These are phyloP conservation scores for Hippophae rhamnoides DNA, from an alignment of 306 rosid species.

Conservation along the genomic window DNA sequence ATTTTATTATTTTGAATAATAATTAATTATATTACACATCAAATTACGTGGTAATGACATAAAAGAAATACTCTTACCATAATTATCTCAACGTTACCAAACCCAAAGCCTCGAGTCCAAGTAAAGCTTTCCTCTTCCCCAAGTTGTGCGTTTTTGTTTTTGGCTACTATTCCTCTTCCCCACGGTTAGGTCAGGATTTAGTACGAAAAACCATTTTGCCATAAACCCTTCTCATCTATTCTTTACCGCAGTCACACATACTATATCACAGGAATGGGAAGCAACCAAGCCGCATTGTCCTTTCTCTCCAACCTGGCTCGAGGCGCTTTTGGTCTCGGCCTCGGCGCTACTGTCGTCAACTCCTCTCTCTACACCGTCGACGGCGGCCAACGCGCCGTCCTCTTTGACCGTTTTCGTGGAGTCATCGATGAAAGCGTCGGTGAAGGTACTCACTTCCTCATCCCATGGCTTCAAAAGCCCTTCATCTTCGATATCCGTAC, in stretches of 20 bases:
- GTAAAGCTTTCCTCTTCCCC: too few species aligned
- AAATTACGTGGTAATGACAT: too few species aligned
- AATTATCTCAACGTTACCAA: too few species aligned
- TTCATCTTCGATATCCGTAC: conserved; percentile 15
- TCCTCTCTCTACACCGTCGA: conserved; percentile 75
- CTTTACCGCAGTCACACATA: not conserved
- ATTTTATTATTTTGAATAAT: too few species aligned
- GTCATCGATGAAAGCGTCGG: conserved; percentile 48
- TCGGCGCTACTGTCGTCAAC: conserved; percentile 29
- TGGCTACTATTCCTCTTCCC: not conserved
- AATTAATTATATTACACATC: too few species aligned
- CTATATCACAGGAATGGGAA: conserved; percentile 36
- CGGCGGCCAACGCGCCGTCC: conserved; percentile 84
- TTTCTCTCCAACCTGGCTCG: conserved; percentile 49
- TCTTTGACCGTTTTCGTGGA: conserved; percentile 77
- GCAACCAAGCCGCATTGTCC: conserved; percentile 52
- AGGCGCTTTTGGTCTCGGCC: conserved; percentile 57
- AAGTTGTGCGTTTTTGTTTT: too few species aligned
- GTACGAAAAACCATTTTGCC: not conserved
- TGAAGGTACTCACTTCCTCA: conserved; percentile 64
- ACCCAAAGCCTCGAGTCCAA: too few species aligned
- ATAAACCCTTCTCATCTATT: not conserved
- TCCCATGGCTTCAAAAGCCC: conserved; percentile 89
- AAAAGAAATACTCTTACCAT: too few species aligned
- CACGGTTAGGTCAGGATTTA: conserved; percentile 6